Evolutionary conservation across 169 alveolate genomes (phyloP), one percentile per base, ranked within the genome.

Genomic region (Plasmodium inui): DNA sequence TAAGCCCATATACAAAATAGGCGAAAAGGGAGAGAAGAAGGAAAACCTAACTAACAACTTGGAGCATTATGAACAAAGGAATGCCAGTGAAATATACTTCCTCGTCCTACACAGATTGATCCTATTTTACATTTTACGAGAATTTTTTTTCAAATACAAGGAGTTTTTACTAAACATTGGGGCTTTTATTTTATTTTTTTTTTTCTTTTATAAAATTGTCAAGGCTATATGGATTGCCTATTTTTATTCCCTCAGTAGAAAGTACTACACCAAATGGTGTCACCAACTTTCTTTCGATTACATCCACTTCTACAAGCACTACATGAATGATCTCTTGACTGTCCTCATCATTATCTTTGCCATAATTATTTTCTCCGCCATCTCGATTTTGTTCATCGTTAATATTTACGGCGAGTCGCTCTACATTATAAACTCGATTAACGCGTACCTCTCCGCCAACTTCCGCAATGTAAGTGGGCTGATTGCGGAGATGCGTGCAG

Each of bases 401-500:
- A 88, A 88, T 88, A 53, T 88, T 19, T 88, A 88, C 76, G 89
- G 94, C 17, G 94, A 88, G 37, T 88, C 94, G 3, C 89, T 88
- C 17, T 88, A 55, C 71, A 88, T 88, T 37, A 88, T 88, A 7
- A 78, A 88, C 39, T 76, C 94, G 12, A 3, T 88, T 5, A 88
- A 88, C 50, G 82, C 32, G 9, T 88, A 88, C 55, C 72, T 88
- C 22, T 88, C 94, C 22, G 41, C 82, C 50, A 88, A 88, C 72
- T 88, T 88, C 50, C 80, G 50, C 14, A 88, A 79, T 10, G 94
- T 88, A n/a, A 88, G 89, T 28, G 6, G n/a, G 7, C 57, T 8
- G n/a, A 46, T 10, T 46, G 26, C n/a, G 34, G 17, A 74, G 55
- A 72, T 7, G 9, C 44, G 5, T 37, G 1, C 44, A 37, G 0